Percentiles rank a stretch among this genome's conserved stretches.
Evolutionary conservation across 2,329 filamentous ascomycete genomes (phyloP).

Genomic region (Podosphaera fusca): DNA sequence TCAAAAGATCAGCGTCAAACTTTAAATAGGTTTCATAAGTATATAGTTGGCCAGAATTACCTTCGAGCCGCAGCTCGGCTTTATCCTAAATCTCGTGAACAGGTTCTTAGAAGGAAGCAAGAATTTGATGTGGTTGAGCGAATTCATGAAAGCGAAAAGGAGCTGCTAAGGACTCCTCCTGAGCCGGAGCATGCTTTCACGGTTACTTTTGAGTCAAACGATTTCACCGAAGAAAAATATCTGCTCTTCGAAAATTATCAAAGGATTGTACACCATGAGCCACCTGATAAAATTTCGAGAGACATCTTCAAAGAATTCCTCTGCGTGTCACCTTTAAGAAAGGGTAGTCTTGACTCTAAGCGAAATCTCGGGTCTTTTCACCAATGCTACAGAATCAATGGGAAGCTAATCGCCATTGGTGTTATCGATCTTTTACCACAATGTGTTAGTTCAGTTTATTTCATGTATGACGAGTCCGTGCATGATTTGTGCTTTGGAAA

Average conservation of each 20-base stretch:
- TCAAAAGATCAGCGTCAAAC: conserved; percentile 52
- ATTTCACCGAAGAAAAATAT: conserved; percentile 58
- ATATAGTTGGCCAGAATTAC: conserved; percentile 46
- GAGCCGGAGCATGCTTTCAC: conserved; percentile 43
- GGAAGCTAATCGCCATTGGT: conserved; percentile 49
- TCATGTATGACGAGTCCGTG: conserved; percentile 57
- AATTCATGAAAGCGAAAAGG: conserved; percentile 43
- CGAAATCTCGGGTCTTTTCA: conserved; percentile 50
- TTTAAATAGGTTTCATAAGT: conserved; percentile 53
- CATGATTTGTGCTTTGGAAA: conserved; percentile 51
- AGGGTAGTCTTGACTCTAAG: conserved; percentile 22
- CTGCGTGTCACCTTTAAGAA: conserved; percentile 41
- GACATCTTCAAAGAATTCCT: conserved; percentile 48
- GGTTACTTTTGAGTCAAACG: conserved; percentile 46
- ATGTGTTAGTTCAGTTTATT: conserved; percentile 62
- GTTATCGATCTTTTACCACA: conserved; percentile 57
- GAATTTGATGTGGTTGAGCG: conserved; percentile 43
- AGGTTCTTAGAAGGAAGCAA: conserved; percentile 36
- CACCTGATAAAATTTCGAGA: conserved; percentile 31
- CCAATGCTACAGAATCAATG: conserved; percentile 62
- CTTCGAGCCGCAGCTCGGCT: conserved; percentile 36
- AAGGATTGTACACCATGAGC: conserved; percentile 45
- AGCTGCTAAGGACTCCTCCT: conserved; percentile 25
- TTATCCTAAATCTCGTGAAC: conserved; percentile 44
- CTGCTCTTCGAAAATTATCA: conserved; percentile 54